phyloP scores from a whole-genome alignment of 176 grass and related monocot species.

The Pontederia crassipes region DNA sequence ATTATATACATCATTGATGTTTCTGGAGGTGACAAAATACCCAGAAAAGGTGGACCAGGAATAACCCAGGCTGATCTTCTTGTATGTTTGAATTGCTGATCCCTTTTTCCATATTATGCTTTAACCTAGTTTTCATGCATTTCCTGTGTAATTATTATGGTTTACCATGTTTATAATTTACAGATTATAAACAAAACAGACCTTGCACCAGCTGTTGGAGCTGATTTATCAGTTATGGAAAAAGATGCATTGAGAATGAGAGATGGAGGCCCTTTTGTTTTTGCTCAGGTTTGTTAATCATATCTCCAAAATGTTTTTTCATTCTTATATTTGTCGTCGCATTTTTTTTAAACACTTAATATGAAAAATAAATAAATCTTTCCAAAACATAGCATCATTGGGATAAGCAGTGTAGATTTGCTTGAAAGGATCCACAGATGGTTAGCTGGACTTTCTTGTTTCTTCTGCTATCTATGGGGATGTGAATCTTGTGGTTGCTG shows the following conservation, averaged over 20 bases:
- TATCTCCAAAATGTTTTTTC: no score
- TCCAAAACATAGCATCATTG: no score
- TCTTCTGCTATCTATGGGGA: not conserved
- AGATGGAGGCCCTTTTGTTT: constrained; percentile 85
- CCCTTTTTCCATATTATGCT: not conserved
- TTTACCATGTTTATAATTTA: not conserved
- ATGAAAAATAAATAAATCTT: no score
- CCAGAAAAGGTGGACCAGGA: constrained; percentile 88
- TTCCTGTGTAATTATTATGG: not conserved
- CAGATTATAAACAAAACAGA: constrained; percentile 98
- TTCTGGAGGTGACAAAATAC: constrained; percentile 95
- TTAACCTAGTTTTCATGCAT: not conserved
- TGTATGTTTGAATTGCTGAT: constrained; percentile 22
- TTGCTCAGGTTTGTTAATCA: constrained; percentile 56
- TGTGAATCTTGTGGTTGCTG: not conserved
- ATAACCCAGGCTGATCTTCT: constrained; percentile 95
- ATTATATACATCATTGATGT: constrained; percentile 99
- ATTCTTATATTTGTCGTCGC: no score
- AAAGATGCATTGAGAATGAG: constrained; percentile 72
- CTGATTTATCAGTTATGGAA: constrained; percentile 82
- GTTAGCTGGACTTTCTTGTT: no score
- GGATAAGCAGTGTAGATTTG: no score
- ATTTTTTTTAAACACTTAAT: no score
- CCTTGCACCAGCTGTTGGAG: constrained; percentile 70
- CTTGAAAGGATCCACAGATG: no score